Base-by-base conservation (phyloP, 2,329 filamentous ascomycete species). In the Talaromyces rugulosus region DNA sequence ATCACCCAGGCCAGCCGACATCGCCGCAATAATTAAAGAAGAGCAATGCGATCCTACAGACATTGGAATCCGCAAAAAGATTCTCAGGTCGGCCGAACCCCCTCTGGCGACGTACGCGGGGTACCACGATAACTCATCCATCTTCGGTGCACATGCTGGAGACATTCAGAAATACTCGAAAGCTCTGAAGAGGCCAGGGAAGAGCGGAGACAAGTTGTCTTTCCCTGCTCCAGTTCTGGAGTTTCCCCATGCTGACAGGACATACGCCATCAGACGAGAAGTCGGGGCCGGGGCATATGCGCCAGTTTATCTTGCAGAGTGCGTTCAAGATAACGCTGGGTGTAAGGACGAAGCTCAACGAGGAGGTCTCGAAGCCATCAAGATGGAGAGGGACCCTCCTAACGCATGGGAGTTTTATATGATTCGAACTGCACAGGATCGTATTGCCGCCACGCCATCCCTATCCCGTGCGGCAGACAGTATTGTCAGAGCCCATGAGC, bases 351-450 rank as follows among this genome's bases (percentile, higher is more conserved):
- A 40, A 7, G 36, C 36, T 14, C 56, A 53, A 11, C 78, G 79
- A 44, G 86, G 90, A 50, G 80, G 80, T 1, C 82, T 95, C 4
- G 92, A 97, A 75, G 95, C 95, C 1, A 82, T 99, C 68, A 99
- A 99, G 77, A 93, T 96, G 87, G 95, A 99, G 77, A 85, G 74
- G 12, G 74, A 89, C 34, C 92, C 93, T 0, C 91, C 94, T 0
- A 89, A 88, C 4, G 83, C 90, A 0, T 99, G 95, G 95, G 95
- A 99, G 72, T 99, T 98, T 72, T 90, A 96, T 77, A 96, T 99
- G 76, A 92, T 98, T 80, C 89, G 91, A 1, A 85, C 92, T 60
- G 87, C 90, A 1, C 91, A 94, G 66, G 81, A 85, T 27, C 89
- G 95, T 0, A 82, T 99, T 0, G 89, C 88, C 0, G 65, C 67